phyloP scores from a whole-genome alignment of 1,139 yeast genomes.

The Saccharomyces hybrid region DNA sequence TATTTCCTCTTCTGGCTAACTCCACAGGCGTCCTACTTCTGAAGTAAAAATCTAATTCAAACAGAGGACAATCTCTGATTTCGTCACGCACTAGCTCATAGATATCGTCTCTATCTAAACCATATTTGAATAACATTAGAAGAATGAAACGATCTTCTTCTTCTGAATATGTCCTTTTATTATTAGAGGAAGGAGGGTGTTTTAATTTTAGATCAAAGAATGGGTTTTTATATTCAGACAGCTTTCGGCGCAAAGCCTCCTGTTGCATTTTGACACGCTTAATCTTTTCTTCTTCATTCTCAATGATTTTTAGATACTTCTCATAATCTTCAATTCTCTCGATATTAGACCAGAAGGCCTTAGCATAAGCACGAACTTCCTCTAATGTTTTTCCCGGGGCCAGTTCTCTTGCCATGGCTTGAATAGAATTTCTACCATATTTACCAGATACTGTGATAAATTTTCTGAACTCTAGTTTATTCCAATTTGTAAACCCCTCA shows the following conservation, averaged over 20 bases:
- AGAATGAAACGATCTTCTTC: slow-evolving; percentile 69
- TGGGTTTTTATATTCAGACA: slow-evolving; percentile 55
- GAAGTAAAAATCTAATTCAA: slow-evolving; percentile 64
- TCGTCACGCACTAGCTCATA: slow-evolving; percentile 57
- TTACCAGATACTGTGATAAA: slow-evolving; percentile 55
- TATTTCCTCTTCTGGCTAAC: slow-evolving; percentile 58
- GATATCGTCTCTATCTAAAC: slow-evolving; percentile 57
- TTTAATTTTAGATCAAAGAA: slow-evolving; percentile 55
- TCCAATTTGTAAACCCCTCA: slow-evolving; percentile 62
- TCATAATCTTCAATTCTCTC: slow-evolving; percentile 68
- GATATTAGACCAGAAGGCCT: slow-evolving; percentile 59
- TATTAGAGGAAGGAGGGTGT: slow-evolving; percentile 55
- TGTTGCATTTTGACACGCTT: slow-evolving; percentile 52
- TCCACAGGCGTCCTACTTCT: slow-evolving; percentile 62
- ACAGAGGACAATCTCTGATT: slow-evolving; percentile 53
- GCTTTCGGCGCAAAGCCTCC: slow-evolving; percentile 58
- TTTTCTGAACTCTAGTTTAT: slow-evolving; percentile 62
- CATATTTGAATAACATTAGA: slow-evolving; percentile 57
- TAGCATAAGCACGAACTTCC: slow-evolving; percentile 59
- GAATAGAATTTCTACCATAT: slow-evolving; percentile 60
- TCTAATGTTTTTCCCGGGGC: slow-evolving; percentile 53
- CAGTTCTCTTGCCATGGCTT: slow-evolving; percentile 55
- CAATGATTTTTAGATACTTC: slow-evolving; percentile 56
- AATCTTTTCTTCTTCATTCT: slow-evolving; percentile 68
- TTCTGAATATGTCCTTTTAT: slow-evolving; percentile 55